phyloP scores from a whole-genome alignment of 2,329 filamentous ascomycete genomes.

The Fusarium incarnatum region DNA sequence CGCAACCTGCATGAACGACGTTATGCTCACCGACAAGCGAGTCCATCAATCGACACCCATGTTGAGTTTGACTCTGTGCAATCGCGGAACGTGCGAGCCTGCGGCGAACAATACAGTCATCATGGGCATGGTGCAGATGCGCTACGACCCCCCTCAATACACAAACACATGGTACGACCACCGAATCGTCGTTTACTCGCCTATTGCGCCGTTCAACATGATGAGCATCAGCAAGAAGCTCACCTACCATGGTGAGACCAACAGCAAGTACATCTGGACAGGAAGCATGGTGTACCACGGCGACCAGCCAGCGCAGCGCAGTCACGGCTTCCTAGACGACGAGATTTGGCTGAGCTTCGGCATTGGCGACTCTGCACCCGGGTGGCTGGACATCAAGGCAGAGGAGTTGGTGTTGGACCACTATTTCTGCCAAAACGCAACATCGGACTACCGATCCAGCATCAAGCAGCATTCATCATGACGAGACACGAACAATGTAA shows the following conservation, averaged over 20 bases:
- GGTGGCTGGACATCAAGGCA: constrained; percentile 40
- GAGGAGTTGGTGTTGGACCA: constrained; percentile 38
- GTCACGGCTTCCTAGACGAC: constrained; percentile 37
- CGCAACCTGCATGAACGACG: constrained; percentile 39
- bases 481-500: constrained; percentile 35
- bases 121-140: constrained; percentile 43
- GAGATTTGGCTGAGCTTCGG: constrained; percentile 43
- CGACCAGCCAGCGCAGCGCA: constrained; percentile 22
- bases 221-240: constrained; percentile 43
- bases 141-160: constrained; percentile 38
- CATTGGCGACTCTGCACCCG: constrained; percentile 38
- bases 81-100: constrained; percentile 36
- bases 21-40: constrained; percentile 39
- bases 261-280: constrained; percentile 41
- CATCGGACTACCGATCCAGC: constrained; percentile 18
- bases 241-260: constrained; percentile 40
- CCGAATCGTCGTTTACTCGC: constrained; percentile 39
- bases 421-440: constrained; percentile 34
- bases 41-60: constrained; percentile 44
- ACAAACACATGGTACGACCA: constrained; percentile 42
- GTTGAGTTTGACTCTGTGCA: constrained; percentile 40
- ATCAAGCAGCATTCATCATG: constrained; percentile 32
- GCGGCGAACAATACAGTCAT: constrained; percentile 36
- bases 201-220: constrained; percentile 35
- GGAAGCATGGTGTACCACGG: constrained; percentile 42